Evolutionary conservation across 225 moss, liverwort and hornwort species (phyloP).

Genomic region (Straminergon stramineum): DNA sequence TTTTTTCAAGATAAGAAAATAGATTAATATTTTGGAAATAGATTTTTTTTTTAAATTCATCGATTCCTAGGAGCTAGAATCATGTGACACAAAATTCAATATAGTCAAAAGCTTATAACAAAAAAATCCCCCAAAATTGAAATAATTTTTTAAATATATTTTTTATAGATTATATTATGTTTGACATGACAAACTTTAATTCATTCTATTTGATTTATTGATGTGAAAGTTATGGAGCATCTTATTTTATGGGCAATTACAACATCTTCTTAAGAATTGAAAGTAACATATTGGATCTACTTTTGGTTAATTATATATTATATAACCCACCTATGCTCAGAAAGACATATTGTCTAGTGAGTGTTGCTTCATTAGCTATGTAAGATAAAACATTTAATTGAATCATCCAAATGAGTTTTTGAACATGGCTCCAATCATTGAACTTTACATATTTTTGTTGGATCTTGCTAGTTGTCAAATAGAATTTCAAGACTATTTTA

Average conservation of each 20-base stretch:
- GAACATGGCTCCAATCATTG: no score
- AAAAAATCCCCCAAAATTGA: neutral
- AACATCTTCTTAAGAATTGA: no score
- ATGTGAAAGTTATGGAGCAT: neutral
- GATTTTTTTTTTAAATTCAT: neutral
- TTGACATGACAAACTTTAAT: neutral
- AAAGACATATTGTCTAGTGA: no score
- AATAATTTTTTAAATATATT: neutral
- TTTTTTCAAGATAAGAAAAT: neutral
- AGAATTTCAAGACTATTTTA: neutral
- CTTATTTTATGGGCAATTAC: no score
- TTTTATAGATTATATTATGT: neutral
- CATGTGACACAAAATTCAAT: neutral
- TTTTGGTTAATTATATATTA: neutral
- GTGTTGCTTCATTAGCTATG: neutral
- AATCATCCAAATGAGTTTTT: neutral
- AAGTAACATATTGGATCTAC: neutral
- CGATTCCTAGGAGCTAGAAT: rapidly evolving
- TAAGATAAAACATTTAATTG: neutral
- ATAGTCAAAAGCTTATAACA: neutral
- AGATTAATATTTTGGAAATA: neutral
- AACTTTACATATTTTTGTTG: neutral
- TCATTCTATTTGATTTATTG: neutral
- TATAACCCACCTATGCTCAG: neutral
- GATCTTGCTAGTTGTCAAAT: neutral